Percentiles rank a stretch among this genome's conserved stretches.
These are phyloP conservation scores for Trypanosoma brucei DNA, from an alignment of 208 protist species.

Conservation along the genomic window DNA sequence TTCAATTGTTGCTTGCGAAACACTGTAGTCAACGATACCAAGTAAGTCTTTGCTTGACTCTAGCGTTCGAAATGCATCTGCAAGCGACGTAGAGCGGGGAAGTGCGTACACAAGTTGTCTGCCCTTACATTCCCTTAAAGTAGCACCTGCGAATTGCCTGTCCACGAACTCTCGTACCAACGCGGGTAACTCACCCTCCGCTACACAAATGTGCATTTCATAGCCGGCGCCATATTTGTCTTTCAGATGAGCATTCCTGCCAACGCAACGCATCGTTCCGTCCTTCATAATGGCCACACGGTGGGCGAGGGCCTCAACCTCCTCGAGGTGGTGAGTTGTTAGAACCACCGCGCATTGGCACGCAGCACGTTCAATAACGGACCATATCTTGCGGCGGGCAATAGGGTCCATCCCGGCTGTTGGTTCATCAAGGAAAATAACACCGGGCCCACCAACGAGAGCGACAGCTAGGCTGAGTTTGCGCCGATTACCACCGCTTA, in stretches of 20 bases:
- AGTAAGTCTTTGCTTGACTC: conserved; percentile 27
- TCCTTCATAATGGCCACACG: conserved; percentile 87
- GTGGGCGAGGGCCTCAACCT: conserved; percentile 83
- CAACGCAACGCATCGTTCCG: conserved; percentile 85
- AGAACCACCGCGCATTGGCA: conserved; percentile 74
- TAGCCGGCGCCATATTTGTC: conserved; percentile 56
- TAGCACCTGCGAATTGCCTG: conserved; percentile 18
- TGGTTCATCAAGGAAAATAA: conserved; percentile 86
- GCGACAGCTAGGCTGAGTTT: conserved; percentile 79
- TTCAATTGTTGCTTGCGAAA: conserved; percentile 67
- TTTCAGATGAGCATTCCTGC: conserved; percentile 82
- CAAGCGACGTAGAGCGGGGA: conserved; percentile 28
- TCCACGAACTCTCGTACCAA: conserved; percentile 19
- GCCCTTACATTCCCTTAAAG: conserved; percentile 28
- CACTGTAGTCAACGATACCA: conserved; percentile 65
- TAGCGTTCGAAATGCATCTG: conserved; percentile 42
- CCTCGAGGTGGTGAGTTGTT: conserved; percentile 92
- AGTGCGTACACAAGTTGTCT: conserved; percentile 35
- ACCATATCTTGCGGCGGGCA: conserved; percentile 76
- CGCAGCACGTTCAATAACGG: conserved; percentile 51
- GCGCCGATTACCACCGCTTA: conserved; percentile 82
- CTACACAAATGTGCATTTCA: conserved; percentile 24
- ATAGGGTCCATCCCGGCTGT: conserved; percentile 87
- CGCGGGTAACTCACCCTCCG: background rate
- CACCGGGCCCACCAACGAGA: conserved; percentile 70